Percentiles rank a stretch among this genome's conserved stretches.
phyloP scores from a whole-genome alignment of 83 land plant species.

The Thuja plicata region DNA sequence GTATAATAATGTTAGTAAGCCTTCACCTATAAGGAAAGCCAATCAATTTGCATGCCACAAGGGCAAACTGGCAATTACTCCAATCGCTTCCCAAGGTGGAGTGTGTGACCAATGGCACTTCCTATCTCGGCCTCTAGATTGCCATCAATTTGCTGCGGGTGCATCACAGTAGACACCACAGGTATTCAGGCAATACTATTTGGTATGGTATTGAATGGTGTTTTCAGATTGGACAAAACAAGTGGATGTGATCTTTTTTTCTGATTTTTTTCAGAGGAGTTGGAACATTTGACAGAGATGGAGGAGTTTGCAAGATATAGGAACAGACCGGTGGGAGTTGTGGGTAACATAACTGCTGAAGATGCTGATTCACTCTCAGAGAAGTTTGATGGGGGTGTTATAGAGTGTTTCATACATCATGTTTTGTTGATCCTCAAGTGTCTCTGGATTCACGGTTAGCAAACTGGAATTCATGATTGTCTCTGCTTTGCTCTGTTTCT shows the following conservation, averaged over 20 bases:
- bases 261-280: too few species aligned
- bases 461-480: neutral
- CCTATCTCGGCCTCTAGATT: neutral
- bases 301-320: too few species aligned
- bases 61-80: too few species aligned
- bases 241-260: too few species aligned
- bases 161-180: neutral
- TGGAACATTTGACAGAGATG: too few species aligned
- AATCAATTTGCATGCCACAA: too few species aligned
- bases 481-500: too few species aligned
- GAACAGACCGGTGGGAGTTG: too few species aligned
- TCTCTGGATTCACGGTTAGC: constrained; percentile 55
- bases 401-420: constrained; percentile 59
- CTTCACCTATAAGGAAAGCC: too few species aligned
- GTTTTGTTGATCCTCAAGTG: constrained; percentile 48
- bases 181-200: neutral
- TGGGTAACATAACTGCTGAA: neutral
- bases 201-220: too few species aligned
- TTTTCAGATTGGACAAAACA: too few species aligned
- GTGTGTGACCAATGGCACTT: neutral
- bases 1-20: too few species aligned
- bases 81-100: neutral
- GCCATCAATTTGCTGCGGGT: neutral
- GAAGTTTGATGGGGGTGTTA: constrained; percentile 47
- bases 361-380: constrained; percentile 22